Base-by-base conservation (phyloP, 352 stramenopile species). In the Phytophthora hybrid region DNA sequence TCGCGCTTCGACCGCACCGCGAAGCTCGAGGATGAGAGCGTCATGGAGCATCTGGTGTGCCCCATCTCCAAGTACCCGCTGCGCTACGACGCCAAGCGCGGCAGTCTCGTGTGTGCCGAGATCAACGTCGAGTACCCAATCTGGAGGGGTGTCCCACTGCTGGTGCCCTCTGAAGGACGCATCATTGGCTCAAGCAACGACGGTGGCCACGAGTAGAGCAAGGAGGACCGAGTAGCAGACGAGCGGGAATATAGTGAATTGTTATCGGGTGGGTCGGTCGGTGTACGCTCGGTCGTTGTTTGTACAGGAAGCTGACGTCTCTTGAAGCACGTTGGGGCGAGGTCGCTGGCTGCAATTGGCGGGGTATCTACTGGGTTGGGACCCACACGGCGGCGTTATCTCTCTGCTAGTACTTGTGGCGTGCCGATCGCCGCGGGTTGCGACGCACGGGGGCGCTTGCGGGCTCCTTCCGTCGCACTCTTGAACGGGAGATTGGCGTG, bases 101-200 rank as follows among this genome's bases (percentile, higher is more conserved):
- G 87, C 29, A 80, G 84, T 23, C 72, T 97, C 63, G 84, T 97
- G 60, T 95, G 88, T 68, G 81, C 90, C 55, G 84, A 97, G 71
- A 94, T 97, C 65, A 80, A 82, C 68, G 88, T 97, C 41, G 82
- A 89, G 77, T 97, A 97, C 49, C 90, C 90, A 16, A 94, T 97
- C 64, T 88, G 81, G 57, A 23, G 89, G 29, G 87, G 90, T 32
- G 68, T 93, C 5, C 87, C 90, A 1, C 71, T 93, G 71, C 81
- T 97, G 32, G 81, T 97, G 46, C 90, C 90, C 0, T 83, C 77
- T 6, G 89, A 95, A 72, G 90, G 87, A 41, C 85, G 87, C 31
- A 73, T 96, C 23, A 68, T 96, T 16, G 74, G 79, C 29, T 78
- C 84, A 58, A 81, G 79, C 49, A 55, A 63, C 62, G 73, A 10